Evolutionary conservation across 306 rosid species (phyloP).

Genomic region (Medicago ruthenica): DNA sequence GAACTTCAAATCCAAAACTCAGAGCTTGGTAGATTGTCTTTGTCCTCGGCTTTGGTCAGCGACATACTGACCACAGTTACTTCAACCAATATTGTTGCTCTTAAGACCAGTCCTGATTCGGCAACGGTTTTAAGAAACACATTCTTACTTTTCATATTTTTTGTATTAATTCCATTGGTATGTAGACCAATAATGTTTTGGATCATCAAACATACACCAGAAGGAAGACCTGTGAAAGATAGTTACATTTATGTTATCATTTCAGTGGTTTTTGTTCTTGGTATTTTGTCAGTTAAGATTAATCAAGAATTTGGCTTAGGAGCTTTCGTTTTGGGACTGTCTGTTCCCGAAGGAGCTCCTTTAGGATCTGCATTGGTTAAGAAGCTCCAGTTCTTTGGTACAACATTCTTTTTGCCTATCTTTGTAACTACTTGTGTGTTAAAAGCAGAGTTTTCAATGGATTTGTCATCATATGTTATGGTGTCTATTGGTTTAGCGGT

Average conservation of each 20-base stretch:
- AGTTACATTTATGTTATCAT: conserved; percentile 38
- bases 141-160: not conserved
- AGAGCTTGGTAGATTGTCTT: conserved; percentile 53
- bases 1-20: conserved; percentile 58
- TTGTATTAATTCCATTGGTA: not conserved
- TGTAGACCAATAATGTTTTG: conserved; percentile 57
- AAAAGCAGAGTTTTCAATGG: conserved; percentile 45
- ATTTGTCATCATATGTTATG: not conserved
- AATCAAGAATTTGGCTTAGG: conserved; percentile 51
- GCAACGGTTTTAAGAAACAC: not conserved
- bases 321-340: conserved; percentile 63
- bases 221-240: conserved; percentile 57
- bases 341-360: conserved; percentile 73
- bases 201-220: conserved; percentile 58
- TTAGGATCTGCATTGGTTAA: conserved; percentile 64
- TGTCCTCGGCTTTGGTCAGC: conserved; percentile 57
- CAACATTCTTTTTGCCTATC: conserved; percentile 56
- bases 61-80: conserved; percentile 31
- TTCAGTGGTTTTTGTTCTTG: conserved; percentile 40
- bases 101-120: not conserved
- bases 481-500: not conserved
- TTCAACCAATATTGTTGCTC: not conserved
- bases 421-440: conserved; percentile 52
- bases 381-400: conserved; percentile 49
- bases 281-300: conserved; percentile 20